Evolutionary conservation across 371 early-diverging fungal genomes (phyloP).

Genomic region (Mucor ambiguus): DNA sequence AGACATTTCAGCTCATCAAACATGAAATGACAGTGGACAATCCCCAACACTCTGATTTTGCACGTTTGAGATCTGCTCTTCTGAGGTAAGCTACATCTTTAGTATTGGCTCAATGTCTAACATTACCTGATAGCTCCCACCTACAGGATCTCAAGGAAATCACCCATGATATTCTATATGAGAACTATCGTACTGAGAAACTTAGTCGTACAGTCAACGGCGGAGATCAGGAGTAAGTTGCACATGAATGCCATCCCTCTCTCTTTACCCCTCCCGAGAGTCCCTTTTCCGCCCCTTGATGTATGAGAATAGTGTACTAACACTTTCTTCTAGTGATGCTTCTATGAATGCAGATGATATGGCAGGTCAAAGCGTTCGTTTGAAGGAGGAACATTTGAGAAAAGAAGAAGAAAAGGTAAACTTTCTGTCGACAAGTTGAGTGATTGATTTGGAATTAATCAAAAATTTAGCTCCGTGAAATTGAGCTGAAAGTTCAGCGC

Average conservation of each 20-base stretch:
- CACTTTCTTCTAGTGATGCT: conserved; percentile 28
- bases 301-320: neutral
- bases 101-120: neutral
- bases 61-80: conserved; percentile 89
- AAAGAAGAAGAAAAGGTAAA: conserved; percentile 67
- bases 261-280: no score
- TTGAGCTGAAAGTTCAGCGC: conserved; percentile 61
- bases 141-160: conserved; percentile 92
- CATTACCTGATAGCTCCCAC: conserved; percentile 69
- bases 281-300: no score
- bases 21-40: conserved; percentile 62
- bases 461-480: conserved; percentile 52
- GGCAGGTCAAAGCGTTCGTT: conserved; percentile 50
- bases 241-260: neutral
- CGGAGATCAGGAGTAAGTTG: conserved; percentile 38
- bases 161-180: conserved; percentile 85
- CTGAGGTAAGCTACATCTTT: conserved; percentile 53
- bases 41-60: conserved; percentile 96
- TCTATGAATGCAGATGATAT: conserved; percentile 56
- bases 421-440: neutral
- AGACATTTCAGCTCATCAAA: neutral
- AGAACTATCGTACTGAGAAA: conserved; percentile 92
- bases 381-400: conserved; percentile 65
- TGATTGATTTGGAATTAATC: conserved; percentile 7
- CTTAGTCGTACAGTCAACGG: conserved; percentile 72